phyloP scores from a whole-genome alignment of 805 yeast genomes.

The Ogataea degrootiae region DNA sequence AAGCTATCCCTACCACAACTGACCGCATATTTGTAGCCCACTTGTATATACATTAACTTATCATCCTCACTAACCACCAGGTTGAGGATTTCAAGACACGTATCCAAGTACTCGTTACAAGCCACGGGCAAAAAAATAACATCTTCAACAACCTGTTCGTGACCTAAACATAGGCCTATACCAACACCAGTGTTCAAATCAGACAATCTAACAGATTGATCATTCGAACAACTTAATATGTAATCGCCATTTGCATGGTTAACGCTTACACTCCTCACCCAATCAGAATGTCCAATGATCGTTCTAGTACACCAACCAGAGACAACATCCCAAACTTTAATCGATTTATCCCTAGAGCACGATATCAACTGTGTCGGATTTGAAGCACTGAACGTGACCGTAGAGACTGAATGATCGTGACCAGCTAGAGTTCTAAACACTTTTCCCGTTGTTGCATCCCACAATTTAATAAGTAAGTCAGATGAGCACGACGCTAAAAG shows the following conservation, averaged over 20 bases:
- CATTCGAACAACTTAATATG: constrained; percentile 71
- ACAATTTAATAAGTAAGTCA: constrained; percentile 57
- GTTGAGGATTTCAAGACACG: constrained; percentile 7
- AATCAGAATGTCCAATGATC: constrained; percentile 77
- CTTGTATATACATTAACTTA: constrained; percentile 24
- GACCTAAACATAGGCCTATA: constrained; percentile 64
- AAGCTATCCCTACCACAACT: constrained; percentile 78
- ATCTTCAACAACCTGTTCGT: constrained; percentile 77
- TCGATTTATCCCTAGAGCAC: constrained; percentile 58
- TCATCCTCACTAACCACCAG: not conserved
- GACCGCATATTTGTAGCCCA: constrained; percentile 69
- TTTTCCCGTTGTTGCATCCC: constrained; percentile 45
- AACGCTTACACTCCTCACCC: constrained; percentile 71
- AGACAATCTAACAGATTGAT: constrained; percentile 65
- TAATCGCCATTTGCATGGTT: constrained; percentile 44
- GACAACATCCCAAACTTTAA: constrained; percentile 61
- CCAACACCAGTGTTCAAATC: constrained; percentile 65
- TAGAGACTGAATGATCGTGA: constrained; percentile 82
- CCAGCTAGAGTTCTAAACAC: constrained; percentile 61
- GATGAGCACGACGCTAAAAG: constrained; percentile 47
- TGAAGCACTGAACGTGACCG: constrained; percentile 46
- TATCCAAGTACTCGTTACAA: constrained; percentile 46
- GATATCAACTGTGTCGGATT: constrained; percentile 48
- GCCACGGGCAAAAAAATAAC: constrained; percentile 58
- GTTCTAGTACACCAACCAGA: constrained; percentile 65